phyloP scores from a whole-genome alignment of 2,329 filamentous ascomycete species.

The Elsinoe australis region DNA sequence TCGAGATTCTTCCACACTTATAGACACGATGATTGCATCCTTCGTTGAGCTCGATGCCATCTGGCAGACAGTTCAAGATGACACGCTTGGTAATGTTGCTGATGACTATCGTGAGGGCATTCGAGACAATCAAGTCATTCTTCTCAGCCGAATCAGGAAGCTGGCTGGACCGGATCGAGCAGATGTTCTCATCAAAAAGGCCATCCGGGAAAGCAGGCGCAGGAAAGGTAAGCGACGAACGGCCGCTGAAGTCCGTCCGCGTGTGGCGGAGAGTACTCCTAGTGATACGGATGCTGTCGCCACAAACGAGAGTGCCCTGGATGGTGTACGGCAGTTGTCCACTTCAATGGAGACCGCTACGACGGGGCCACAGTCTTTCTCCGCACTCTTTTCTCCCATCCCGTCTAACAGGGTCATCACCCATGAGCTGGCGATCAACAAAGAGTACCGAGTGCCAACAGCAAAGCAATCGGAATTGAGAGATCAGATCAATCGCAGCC shows the following conservation, averaged over 20 bases:
- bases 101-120: constrained; percentile 74
- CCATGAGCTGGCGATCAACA: constrained; percentile 73
- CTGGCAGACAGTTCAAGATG: constrained; percentile 73
- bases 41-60: constrained; percentile 80
- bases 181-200: constrained; percentile 64
- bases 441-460: constrained; percentile 62
- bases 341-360: background rate
- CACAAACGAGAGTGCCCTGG: constrained; percentile 17
- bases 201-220: constrained; percentile 63
- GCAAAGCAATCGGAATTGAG: constrained; percentile 49
- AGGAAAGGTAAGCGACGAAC: constrained; percentile 57
- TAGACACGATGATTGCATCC: constrained; percentile 79
- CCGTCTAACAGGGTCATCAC: constrained; percentile 68
- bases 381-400: constrained; percentile 50
- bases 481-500: constrained; percentile 52
- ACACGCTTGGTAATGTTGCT: constrained; percentile 63
- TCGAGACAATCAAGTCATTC: constrained; percentile 69
- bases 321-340: constrained; percentile 2
- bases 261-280: constrained; percentile 47
- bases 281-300: constrained; percentile 22
- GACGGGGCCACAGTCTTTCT: constrained; percentile 13
- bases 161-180: constrained; percentile 64
- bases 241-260: constrained; percentile 61
- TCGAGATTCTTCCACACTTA: constrained; percentile 65
- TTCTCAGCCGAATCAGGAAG: constrained; percentile 72